Evolutionary conservation across 192 early-diverging fungal genomes (phyloP), one percentile per base, ranked within the genome.

Genomic region (Oehlia diaphana): DNA sequence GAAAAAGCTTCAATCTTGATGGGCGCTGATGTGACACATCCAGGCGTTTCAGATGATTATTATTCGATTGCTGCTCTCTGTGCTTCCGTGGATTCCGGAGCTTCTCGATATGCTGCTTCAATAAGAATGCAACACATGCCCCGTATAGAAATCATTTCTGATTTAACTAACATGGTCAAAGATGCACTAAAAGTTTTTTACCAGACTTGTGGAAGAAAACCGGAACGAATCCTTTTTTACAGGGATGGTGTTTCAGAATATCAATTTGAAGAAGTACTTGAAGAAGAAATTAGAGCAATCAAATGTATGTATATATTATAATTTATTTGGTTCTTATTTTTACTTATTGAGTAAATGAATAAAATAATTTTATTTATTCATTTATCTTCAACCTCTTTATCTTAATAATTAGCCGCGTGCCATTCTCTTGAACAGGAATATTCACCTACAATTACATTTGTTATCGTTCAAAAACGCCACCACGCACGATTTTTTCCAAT

Each of bases 211-310:
- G 4, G 53, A 58, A 58, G 19, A 7, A 58, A 19, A 3, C 53
- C 16, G 0, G 53, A 58, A 6, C 0, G 53, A 19, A 94, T 97
- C 53, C 21, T 97, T 12, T 92, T 96, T 80, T 97, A 95, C 81
- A 92, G 96, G 78, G 94, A 97, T 81, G 95, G 95, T n/a, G 91
- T 97, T 19, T 93, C 94, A 9, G 96, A 98, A 67, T 89, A 92
- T 9, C 94, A 97, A 84, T 96, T 95, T 76, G 70, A 74, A 12
- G 86, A 92, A 69, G 92, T 97, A 0, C 79, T 94, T 33, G 83
- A 90, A n/a, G 84, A 72, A 28, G 97, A 98, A 81, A 83, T 96
- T 4, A 86, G 88, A 9, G 92, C 90, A 21, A 79, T 94, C 50
- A 82, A 86, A 23, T 66, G 81, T 68, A 82, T 21, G 14, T 16